Evolutionary conservation across 129 eudicot species (phyloP), one percentile per base, ranked within the genome.

Genomic region (Dittrichia graveolens): DNA sequence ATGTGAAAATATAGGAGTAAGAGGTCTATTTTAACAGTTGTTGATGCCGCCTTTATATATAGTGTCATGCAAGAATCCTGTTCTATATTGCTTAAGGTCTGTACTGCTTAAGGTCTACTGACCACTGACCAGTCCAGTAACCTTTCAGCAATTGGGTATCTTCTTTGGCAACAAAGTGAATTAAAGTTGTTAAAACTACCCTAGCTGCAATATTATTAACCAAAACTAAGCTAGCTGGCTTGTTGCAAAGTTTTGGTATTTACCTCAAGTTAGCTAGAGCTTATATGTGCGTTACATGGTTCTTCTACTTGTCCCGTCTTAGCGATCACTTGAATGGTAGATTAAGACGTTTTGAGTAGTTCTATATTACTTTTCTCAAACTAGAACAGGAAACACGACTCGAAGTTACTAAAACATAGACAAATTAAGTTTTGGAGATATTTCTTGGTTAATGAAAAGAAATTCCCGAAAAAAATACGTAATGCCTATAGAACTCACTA

Each of bases 401-500:
- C n/a, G n/a, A n/a, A n/a, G n/a, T n/a, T 24, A 24, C 31, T 24
- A 24, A 24, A 24, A 24, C 31, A 24, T 24, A 24, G 31, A 24
- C 31, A 24, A 24, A 24, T 24, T 24, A 0, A 24, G 31, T 24
- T 24, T 24, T 24, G 31, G 31, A 24, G 31, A 24, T 24, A 24
- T 24, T 24, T 24, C 31, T 24, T 24, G 31, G 31, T 24, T 24
- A 2, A 24, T 24, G 31, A 24, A 24, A 24, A 24, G 31, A 24
- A 24, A 24, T 24, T 24, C 1, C 57, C 13, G 7, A 61, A 45
- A 35, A 80, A 13, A 39, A 58, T 50, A 57, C 46, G 7, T 19
- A 53, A 19, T 65, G 52, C 71, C 42, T 79, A 47, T 70, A 45
- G 6, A n/a, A n/a, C n/a, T n/a, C n/a, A n/a, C n/a, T n/a, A n/a